Percentiles rank a stretch among this genome's conserved stretches.
Evolutionary conservation across 202 grass and related monocot species (phyloP).

Genomic region (Schoenoplectus tabernaemontani): DNA sequence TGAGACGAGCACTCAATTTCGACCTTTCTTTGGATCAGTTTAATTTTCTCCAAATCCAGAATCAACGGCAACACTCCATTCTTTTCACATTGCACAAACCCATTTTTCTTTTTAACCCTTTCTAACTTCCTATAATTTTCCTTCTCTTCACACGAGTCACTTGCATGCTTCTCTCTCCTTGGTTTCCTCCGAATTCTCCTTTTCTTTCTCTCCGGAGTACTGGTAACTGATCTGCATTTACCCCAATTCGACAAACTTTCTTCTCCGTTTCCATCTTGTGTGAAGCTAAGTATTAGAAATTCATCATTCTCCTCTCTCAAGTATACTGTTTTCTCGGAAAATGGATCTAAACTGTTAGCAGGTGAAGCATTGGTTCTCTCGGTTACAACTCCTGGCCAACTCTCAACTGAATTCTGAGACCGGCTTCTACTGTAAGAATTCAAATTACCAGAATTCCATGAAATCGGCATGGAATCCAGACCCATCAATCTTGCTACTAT

Average conservation of each 20-base stretch:
- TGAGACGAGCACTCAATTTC: conserved; percentile 23
- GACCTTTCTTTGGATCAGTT: conserved; percentile 1
- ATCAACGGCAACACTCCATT: conserved; percentile 7
- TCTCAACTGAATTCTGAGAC: conserved; percentile 40
- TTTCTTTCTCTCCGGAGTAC: neutral
- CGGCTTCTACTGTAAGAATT: conserved; percentile 29
- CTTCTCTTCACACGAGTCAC: conserved; percentile 14
- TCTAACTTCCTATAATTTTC: neutral
- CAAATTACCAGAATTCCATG: neutral
- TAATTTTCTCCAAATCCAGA: conserved; percentile 2
- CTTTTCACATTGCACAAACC: neutral
- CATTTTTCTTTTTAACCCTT: conserved; percentile 5
- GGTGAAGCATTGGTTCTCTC: conserved; percentile 11
- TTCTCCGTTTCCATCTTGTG: conserved; percentile 27
- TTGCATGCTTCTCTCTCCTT: conserved; percentile 10
- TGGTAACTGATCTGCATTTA: neutral
- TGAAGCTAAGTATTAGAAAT: conserved; percentile 83
- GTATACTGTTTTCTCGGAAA: conserved; percentile 45
- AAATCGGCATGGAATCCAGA: conserved; percentile 64
- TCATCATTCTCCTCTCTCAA: conserved; percentile 59
- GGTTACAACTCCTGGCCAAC: conserved; percentile 22
- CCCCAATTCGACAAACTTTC: neutral
- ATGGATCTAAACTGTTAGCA: conserved; percentile 12
- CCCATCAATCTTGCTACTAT: conserved; percentile 92
- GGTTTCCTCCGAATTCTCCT: conserved; percentile 7